A percentile compares a stretch with the other conserved stretches of the same genome.
Conservation (phyloP, 139 green algal genomes). For the Asterochloris erici region DNA sequence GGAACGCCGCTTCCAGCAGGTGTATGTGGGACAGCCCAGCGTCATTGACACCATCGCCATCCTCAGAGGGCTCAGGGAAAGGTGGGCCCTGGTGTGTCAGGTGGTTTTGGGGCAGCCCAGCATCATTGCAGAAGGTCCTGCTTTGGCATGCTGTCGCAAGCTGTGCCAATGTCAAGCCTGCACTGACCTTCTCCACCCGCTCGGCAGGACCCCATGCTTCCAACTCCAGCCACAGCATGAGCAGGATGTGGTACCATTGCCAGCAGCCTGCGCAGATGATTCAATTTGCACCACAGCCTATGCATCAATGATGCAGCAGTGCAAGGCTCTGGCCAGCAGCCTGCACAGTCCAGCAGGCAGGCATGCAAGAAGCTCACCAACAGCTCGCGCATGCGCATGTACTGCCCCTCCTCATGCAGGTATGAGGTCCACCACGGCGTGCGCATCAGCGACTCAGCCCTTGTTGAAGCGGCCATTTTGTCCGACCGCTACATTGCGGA, state of each 20-base stretch:
- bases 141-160: background rate
- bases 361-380: slow-evolving; percentile 2
- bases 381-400: background rate
- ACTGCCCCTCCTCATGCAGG: slow-evolving; percentile 5
- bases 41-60: slow-evolving; percentile 95
- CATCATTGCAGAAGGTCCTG: too few species aligned
- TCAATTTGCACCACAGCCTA: background rate
- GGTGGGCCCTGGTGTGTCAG: slow-evolving; percentile 13
- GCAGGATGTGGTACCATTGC: too few species aligned
- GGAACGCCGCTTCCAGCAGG: slow-evolving; percentile 83
- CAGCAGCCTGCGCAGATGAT: too few species aligned
- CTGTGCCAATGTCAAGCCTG: background rate
- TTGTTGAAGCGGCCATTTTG: slow-evolving; percentile 93
- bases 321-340: background rate
- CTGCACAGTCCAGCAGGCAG: too few species aligned
- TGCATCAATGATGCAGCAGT: background rate
- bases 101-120: too few species aligned
- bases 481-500: slow-evolving; percentile 95
- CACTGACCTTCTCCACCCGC: background rate
- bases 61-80: slow-evolving; percentile 90
- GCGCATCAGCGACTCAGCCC: slow-evolving; percentile 89
- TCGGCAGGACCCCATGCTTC: background rate
- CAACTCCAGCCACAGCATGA: background rate
- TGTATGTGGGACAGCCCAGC: slow-evolving; percentile 91
- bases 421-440: slow-evolving; percentile 99